Evolutionary conservation across 2,329 filamentous ascomycete genomes (phyloP).

Genomic region (Gliomastix tumulicola): DNA sequence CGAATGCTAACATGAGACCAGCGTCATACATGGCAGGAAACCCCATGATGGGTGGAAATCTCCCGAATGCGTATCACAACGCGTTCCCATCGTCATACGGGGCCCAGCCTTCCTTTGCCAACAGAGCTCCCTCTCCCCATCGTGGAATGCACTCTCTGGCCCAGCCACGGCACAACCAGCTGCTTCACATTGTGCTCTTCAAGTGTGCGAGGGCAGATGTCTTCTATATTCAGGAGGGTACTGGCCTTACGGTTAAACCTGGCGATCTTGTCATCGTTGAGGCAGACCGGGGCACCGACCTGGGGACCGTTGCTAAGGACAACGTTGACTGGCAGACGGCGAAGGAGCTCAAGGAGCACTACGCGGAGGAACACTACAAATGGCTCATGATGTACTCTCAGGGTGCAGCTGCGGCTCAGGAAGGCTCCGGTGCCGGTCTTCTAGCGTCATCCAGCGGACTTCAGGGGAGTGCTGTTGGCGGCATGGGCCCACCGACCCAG

Average conservation of each 20-base stretch:
- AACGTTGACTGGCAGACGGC: conserved; percentile 85
- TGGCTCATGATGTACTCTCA: conserved; percentile 99
- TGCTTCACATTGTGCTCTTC: conserved; percentile 87
- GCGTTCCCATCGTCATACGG: conserved; percentile 41
- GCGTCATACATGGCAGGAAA: conserved; percentile 12
- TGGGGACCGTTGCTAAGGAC: conserved; percentile 85
- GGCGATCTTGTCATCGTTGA: conserved; percentile 97
- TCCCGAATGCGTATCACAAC: conserved; percentile 20
- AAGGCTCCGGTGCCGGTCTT: conserved; percentile 50
- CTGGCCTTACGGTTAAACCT: conserved; percentile 80
- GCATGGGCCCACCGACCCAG: conserved; percentile 69
- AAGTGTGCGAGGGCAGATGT: conserved; percentile 94
- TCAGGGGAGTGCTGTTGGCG: conserved; percentile 65
- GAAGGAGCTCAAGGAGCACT: conserved; percentile 83
- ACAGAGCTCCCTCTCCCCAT: conserved; percentile 53
- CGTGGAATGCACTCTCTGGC: conserved; percentile 54
- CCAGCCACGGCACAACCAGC: conserved; percentile 58
- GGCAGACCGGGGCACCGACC: conserved; percentile 90
- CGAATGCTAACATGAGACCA: not conserved
- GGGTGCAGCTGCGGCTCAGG: conserved; percentile 57
- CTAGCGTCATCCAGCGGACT: conserved; percentile 57
- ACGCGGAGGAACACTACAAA: conserved; percentile 91
- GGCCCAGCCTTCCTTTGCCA: conserved; percentile 34
- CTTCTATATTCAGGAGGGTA: conserved; percentile 95
- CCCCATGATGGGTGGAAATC: conserved; percentile 1